phyloP scores from a whole-genome alignment of 2,329 filamentous ascomycete species.

The Penicillium sumatraense region DNA sequence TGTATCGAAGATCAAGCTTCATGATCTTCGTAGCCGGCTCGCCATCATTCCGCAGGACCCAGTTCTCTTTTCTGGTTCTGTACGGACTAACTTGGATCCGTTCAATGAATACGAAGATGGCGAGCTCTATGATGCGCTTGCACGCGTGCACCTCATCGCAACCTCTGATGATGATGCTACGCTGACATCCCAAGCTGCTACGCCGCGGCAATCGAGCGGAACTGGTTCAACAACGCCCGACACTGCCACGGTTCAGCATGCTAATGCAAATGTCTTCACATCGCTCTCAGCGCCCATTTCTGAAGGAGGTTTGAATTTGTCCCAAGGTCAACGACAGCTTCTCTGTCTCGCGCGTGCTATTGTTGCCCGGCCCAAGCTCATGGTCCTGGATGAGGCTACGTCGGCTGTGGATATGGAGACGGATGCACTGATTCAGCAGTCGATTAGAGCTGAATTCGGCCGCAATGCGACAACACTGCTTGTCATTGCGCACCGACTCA shows the following conservation, averaged over 20 bases:
- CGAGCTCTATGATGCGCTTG: conserved; percentile 71
- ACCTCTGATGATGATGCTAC: conserved; percentile 62
- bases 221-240: conserved; percentile 25
- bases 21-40: conserved; percentile 72
- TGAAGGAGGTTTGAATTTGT: conserved; percentile 70
- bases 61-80: conserved; percentile 78
- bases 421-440: conserved; percentile 73
- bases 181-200: conserved; percentile 70
- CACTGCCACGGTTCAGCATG: conserved; percentile 30
- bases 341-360: conserved; percentile 52
- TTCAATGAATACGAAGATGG: conserved; percentile 72
- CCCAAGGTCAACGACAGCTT: conserved; percentile 38
- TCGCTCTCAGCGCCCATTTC: conserved; percentile 67
- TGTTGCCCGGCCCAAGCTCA: conserved; percentile 72
- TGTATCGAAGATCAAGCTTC: conserved; percentile 54
- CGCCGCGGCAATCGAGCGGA: conserved; percentile 58
- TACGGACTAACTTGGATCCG: conserved; percentile 77
- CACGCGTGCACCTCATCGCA: conserved; percentile 66
- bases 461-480: conserved; percentile 65
- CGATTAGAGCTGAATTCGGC: conserved; percentile 73
- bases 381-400: conserved; percentile 82
- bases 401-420: conserved; percentile 79
- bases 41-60: conserved; percentile 85
- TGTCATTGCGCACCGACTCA: conserved; percentile 76
- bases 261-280: conserved; percentile 71